These are phyloP conservation scores for Tephrocybe rancida DNA, from an alignment of 768 basidiomycete genomes.

Conservation along the genomic window DNA sequence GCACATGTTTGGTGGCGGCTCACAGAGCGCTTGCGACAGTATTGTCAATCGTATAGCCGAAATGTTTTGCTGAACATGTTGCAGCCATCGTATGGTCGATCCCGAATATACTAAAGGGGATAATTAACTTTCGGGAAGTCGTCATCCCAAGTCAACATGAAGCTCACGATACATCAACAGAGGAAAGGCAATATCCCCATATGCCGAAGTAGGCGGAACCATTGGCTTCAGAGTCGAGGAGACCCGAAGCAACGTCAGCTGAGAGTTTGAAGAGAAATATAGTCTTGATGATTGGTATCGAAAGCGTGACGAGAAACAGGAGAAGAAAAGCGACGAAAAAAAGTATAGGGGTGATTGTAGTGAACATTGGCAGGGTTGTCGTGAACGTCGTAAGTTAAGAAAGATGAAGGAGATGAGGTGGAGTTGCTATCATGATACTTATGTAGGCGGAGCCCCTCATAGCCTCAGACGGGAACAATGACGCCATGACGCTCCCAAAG, in stretches of 20 bases:
- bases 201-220: conserved; percentile 55
- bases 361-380: conserved; percentile 21
- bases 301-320: conserved; percentile 63
- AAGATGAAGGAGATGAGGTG: not conserved
- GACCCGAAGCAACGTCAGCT: conserved; percentile 31
- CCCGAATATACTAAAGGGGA: conserved; percentile 40
- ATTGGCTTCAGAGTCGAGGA: conserved; percentile 35
- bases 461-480: conserved; percentile 21
- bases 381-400: too few relatives aligned
- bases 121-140: conserved; percentile 13
- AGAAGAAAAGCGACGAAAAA: conserved; percentile 58
- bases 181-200: conserved; percentile 64
- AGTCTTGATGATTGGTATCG: conserved; percentile 56
- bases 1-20: conserved; percentile 16
- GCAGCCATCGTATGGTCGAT: conserved; percentile 37
- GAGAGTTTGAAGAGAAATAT: conserved; percentile 59
- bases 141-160: conserved; percentile 6
- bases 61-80: conserved; percentile 46
- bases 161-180: conserved; percentile 45
- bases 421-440: not conserved
- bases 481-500: conserved; percentile 2
- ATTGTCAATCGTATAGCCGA: conserved; percentile 60
- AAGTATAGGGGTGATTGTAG: conserved; percentile 40
- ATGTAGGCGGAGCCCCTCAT: conserved; percentile 10
- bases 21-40: conserved; percentile 39